phyloP scores from a whole-genome alignment of 2,329 filamentous ascomycete species.

The Xylaria sp. region DNA sequence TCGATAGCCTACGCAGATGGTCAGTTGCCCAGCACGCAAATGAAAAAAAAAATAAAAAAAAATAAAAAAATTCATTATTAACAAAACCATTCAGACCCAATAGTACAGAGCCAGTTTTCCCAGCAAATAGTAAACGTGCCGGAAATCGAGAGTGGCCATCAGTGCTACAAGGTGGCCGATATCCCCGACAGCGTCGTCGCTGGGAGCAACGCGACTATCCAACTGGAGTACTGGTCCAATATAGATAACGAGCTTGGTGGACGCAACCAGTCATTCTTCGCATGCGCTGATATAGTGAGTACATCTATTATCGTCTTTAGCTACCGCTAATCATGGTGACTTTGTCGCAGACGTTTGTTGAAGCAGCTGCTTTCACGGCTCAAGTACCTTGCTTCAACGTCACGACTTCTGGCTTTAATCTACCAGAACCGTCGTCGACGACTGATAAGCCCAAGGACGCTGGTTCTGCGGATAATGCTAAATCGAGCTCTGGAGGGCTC shows the following conservation, averaged over 20 bases:
- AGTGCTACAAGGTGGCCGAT: constrained; percentile 50
- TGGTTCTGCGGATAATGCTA: constrained; percentile 3
- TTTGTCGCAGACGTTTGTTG: constrained; percentile 49
- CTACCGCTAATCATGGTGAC: not conserved
- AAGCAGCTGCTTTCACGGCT: constrained; percentile 44
- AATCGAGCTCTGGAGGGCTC: constrained; percentile 42
- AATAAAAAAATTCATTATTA: not conserved
- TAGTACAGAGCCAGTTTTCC: constrained; percentile 47
- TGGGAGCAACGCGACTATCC: constrained; percentile 51
- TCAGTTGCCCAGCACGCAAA: constrained; percentile 42
- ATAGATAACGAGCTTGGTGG: constrained; percentile 46
- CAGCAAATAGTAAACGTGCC: constrained; percentile 47
- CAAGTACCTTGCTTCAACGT: constrained; percentile 53
- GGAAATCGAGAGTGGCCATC: constrained; percentile 50
- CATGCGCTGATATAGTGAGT: constrained; percentile 53
- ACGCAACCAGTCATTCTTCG: constrained; percentile 51
- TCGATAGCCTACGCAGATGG: constrained; percentile 59
- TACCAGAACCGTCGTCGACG: constrained; percentile 39
- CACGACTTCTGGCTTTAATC: constrained; percentile 47
- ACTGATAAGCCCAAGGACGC: constrained; percentile 17
- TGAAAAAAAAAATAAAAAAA: too few relatives aligned
- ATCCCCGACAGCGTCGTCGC: constrained; percentile 43
- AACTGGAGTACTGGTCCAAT: constrained; percentile 51
- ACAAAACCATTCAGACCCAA: constrained; percentile 42
- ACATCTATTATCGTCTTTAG: not conserved